Conservation (phyloP, 140 eudicot genomes). For the Stevia rebaudiana region DNA sequence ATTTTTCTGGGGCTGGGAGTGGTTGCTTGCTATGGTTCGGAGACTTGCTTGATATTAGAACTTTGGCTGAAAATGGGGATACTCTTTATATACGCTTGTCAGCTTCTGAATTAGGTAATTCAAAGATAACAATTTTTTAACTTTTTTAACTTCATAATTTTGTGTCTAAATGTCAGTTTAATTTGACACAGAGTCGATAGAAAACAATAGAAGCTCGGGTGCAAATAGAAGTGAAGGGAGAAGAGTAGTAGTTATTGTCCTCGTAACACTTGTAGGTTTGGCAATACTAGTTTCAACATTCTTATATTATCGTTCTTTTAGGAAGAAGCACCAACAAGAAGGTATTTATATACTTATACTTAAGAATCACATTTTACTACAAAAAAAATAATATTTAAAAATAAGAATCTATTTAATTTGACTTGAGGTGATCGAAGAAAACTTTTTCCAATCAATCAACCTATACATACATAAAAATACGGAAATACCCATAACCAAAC, state of each 20-base stretch:
- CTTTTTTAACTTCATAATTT: neutral
- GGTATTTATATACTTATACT: neutral
- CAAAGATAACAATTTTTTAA: neutral
- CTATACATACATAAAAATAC: too few species aligned
- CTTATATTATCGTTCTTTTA: neutral
- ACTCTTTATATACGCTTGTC: slow-evolving; percentile 38
- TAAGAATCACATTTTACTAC: too few species aligned
- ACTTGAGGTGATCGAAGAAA: too few species aligned
- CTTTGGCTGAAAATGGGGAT: slow-evolving; percentile 23
- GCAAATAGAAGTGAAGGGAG: neutral
- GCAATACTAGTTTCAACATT: too few species aligned
- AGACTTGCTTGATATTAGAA: slow-evolving; percentile 26
- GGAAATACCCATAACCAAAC: too few species aligned
- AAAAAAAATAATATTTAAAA: too few species aligned
- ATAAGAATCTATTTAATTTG: too few species aligned
- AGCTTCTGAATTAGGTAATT: slow-evolving; percentile 33
- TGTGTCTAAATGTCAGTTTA: neutral
- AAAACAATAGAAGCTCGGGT: slow-evolving; percentile 6
- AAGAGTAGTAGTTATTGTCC: slow-evolving; percentile 10
- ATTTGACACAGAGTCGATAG: neutral
- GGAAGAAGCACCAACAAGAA: slow-evolving; percentile 8
- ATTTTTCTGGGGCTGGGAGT: neutral
- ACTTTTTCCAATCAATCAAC: too few species aligned
- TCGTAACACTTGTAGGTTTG: neutral
- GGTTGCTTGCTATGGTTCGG: slow-evolving; percentile 29